These are phyloP conservation scores for Lactarius akahatsu DNA, from an alignment of 768 basidiomycete species.

Conservation along the genomic window DNA sequence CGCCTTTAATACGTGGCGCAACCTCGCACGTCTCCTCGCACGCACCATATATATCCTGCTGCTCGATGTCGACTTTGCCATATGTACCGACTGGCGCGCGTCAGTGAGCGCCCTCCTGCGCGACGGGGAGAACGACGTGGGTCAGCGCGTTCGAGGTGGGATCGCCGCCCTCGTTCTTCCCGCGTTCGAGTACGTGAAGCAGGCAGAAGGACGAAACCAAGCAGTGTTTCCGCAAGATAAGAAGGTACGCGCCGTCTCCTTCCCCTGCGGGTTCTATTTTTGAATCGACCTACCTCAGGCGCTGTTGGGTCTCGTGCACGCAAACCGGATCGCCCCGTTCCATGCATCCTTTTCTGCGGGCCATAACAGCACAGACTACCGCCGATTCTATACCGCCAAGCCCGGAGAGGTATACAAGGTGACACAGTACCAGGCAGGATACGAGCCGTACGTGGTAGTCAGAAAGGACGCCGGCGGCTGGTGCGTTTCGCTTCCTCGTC, in stretches of 20 bases:
- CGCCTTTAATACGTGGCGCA: slow-evolving; percentile 84
- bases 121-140: slow-evolving; percentile 31
- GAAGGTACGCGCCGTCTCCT: slow-evolving; percentile 42
- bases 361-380: slow-evolving; percentile 80
- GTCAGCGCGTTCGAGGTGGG: slow-evolving; percentile 55
- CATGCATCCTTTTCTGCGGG: slow-evolving; percentile 76
- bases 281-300: slow-evolving; percentile 36
- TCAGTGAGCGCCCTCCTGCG: slow-evolving; percentile 42
- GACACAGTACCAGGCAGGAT: slow-evolving; percentile 73
- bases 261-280: not conserved
- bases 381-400: slow-evolving; percentile 57
- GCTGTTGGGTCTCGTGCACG: slow-evolving; percentile 57
- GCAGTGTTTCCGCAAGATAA: slow-evolving; percentile 66
- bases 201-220: slow-evolving; percentile 60
- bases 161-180: slow-evolving; percentile 75
- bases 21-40: slow-evolving; percentile 79
- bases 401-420: slow-evolving; percentile 75
- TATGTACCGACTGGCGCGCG: slow-evolving; percentile 77
- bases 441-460: slow-evolving; percentile 87
- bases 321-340: slow-evolving; percentile 66
- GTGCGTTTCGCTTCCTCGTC: slow-evolving; percentile 2
- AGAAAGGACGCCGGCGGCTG: slow-evolving; percentile 44
- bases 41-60: slow-evolving; percentile 85
- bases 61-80: slow-evolving; percentile 86
- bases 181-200: slow-evolving; percentile 76